phyloP scores from a whole-genome alignment of 371 early-diverging fungal species.

The Rhizopus arrhizus region DNA sequence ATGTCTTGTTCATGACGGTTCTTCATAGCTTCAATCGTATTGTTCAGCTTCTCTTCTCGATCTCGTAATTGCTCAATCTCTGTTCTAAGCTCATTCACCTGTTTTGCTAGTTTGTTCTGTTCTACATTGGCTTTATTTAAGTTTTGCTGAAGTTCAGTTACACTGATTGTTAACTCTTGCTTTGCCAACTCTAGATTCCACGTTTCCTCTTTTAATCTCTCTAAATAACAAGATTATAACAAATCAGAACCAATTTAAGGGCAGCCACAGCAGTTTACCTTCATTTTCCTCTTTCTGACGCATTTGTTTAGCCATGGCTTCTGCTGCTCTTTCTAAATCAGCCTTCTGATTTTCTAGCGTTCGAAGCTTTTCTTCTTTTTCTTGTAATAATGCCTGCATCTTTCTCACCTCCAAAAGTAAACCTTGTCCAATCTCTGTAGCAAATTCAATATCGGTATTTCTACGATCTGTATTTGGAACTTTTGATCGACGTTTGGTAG shows the following conservation, averaged over 20 bases:
- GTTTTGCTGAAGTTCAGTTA: slow-evolving; percentile 59
- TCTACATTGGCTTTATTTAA: slow-evolving; percentile 58
- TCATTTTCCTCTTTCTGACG: slow-evolving; percentile 65
- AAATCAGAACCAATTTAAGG: not conserved
- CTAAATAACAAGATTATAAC: slow-evolving; percentile 17
- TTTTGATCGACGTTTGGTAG: slow-evolving; percentile 55
- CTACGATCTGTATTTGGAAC: slow-evolving; percentile 52
- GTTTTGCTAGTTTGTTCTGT: slow-evolving; percentile 60
- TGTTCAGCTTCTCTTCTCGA: slow-evolving; percentile 62
- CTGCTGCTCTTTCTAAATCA: slow-evolving; percentile 65
- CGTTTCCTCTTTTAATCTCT: slow-evolving; percentile 60
- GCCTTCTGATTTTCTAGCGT: slow-evolving; percentile 65
- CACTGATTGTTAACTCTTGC: slow-evolving; percentile 58
- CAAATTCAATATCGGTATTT: slow-evolving; percentile 60
- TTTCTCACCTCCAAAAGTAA: slow-evolving; percentile 55
- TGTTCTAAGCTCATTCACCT: slow-evolving; percentile 54
- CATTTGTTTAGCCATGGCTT: slow-evolving; percentile 65
- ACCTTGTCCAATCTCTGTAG: slow-evolving; percentile 61
- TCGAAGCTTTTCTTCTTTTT: slow-evolving; percentile 68
- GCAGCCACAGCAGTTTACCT: slow-evolving; percentile 40
- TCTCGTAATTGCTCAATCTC: slow-evolving; percentile 69
- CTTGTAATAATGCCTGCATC: slow-evolving; percentile 56
- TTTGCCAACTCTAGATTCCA: slow-evolving; percentile 66
- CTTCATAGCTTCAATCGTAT: slow-evolving; percentile 58
- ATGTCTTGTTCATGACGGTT: slow-evolving; percentile 71